Conservation (phyloP, 2,329 filamentous ascomycete genomes). For the Botryotinia calthae region DNA sequence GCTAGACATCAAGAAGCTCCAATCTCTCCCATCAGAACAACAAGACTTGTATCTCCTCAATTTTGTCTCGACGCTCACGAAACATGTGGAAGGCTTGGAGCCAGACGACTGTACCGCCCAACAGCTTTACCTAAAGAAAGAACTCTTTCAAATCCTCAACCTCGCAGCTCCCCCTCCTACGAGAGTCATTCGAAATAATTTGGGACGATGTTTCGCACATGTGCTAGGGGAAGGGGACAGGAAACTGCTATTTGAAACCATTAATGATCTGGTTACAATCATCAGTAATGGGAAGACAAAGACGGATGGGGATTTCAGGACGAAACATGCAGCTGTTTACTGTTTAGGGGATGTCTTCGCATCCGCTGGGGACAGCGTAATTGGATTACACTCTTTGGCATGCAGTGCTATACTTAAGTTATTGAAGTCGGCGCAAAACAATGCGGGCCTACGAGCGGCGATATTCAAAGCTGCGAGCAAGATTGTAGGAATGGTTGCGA, state of each 20-base stretch:
- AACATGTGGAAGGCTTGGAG: constrained; percentile 72
- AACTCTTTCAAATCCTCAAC: constrained; percentile 89
- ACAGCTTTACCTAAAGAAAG: constrained; percentile 89
- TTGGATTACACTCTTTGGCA: constrained; percentile 74
- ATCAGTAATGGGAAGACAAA: constrained; percentile 71
- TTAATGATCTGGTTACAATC: constrained; percentile 79
- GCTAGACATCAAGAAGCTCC: constrained; percentile 86
- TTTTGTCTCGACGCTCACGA: constrained; percentile 78
- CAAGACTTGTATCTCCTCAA: constrained; percentile 92
- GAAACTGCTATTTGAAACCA: constrained; percentile 89
- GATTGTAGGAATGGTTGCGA: constrained; percentile 70
- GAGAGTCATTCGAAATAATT: constrained; percentile 83
- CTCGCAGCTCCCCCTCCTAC: constrained; percentile 78
- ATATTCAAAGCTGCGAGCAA: constrained; percentile 74
- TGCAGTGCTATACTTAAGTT: constrained; percentile 73
- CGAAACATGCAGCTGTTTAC: constrained; percentile 82
- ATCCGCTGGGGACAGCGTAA: constrained; percentile 89
- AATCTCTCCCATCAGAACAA: constrained; percentile 86
- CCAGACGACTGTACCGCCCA: constrained; percentile 81
- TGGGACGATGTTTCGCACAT: constrained; percentile 79
- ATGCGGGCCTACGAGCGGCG: constrained; percentile 79
- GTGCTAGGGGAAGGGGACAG: constrained; percentile 84
- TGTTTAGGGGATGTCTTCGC: constrained; percentile 88
- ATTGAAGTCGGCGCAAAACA: constrained; percentile 72
- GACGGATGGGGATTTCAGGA: constrained; percentile 70